Base-by-base conservation (phyloP, 352 stramenopile genomes). In the Phytophthora macrochlamydospora region DNA sequence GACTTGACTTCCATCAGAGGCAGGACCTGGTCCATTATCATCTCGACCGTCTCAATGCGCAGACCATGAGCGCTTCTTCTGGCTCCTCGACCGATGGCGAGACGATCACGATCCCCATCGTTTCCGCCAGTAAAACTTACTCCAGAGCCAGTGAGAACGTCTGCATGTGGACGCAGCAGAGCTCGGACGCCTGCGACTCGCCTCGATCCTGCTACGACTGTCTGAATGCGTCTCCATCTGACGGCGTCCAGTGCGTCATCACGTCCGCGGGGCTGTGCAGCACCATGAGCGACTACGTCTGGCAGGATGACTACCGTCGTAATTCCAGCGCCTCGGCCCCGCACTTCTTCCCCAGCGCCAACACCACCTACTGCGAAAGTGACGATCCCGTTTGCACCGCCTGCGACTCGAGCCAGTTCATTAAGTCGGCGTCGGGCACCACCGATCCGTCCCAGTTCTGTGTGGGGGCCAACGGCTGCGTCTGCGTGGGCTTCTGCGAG, bases 351-450 rank as follows among this genome's bases (percentile, higher is more conserved):
- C 68, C 71, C 29, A 65, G 66, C 12, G 37, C 54, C 71, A 76
- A 79, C 49, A 62, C 70, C 28, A 77, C 73, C 2, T 87, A 87
- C 65, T 87, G 78, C 63, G 64, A 79, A 29, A 42, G 28, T 9
- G 67, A 29, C 24, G 69, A 81, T 59, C 42, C 65, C 12, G 59
- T 65, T 18, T 70, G 59, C 31, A 48, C 51, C 30, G 46, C 44
- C 6, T 67, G 67, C 42, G 32, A 44, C 12, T 51, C 59, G 8
- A 48, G 4, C 38, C 54, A 67, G 52, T 69, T 67, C 56, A 45
- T 59, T 24, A 51, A 65, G 7, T 70, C 68, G 3, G 59, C 67
- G 12, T 65, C 50, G 0, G 61, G 56, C 6, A 33, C 37, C 1
- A 50, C 48, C n/a, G 43, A 71, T 4, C 56, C 71, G 12, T 75